Conservation (phyloP, 2,329 filamentous ascomycete species). For the Westerdykella sp. region DNA sequence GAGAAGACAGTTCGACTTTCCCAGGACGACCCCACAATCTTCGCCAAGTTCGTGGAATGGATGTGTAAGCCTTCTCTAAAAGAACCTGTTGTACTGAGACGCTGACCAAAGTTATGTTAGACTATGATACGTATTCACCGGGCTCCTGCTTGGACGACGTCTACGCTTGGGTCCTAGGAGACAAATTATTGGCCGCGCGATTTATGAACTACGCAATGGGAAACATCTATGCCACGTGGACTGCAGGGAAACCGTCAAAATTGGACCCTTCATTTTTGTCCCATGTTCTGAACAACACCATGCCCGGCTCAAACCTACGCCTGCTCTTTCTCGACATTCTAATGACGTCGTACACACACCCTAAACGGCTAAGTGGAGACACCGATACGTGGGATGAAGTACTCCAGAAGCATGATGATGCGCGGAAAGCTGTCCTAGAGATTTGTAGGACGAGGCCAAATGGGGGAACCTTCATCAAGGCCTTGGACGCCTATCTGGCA, state of each 20-base stretch:
- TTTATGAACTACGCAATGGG: slow-evolving; percentile 11
- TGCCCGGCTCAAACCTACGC: slow-evolving; percentile 3
- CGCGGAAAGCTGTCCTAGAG: background rate
- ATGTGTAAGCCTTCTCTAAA: slow-evolving; percentile 1
- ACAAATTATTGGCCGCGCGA: slow-evolving; percentile 4
- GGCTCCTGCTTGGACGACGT: background rate
- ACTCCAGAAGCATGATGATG: slow-evolving; percentile 4
- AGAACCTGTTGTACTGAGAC: background rate
- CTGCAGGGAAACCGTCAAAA: background rate
- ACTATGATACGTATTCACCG: slow-evolving; percentile 1
- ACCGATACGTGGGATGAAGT: slow-evolving; percentile 7
- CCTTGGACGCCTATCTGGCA: background rate
- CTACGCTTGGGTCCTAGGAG: slow-evolving; percentile 7
- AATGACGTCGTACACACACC: slow-evolving; percentile 1
- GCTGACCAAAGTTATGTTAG: background rate
- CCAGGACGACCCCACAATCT: slow-evolving; percentile 4
- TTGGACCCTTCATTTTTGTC: background rate
- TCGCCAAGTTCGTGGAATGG: slow-evolving; percentile 8
- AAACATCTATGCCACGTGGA: background rate
- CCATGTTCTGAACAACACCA: slow-evolving; percentile 2
- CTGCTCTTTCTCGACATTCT: slow-evolving; percentile 6
- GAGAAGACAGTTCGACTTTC: slow-evolving; percentile 3
- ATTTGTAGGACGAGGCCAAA: background rate
- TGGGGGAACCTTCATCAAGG: background rate
- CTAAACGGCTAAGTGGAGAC: slow-evolving; percentile 1